Evolutionary conservation across 331 rosid genomes (phyloP).

Genomic region (Rhamnella rubrinervis): DNA sequence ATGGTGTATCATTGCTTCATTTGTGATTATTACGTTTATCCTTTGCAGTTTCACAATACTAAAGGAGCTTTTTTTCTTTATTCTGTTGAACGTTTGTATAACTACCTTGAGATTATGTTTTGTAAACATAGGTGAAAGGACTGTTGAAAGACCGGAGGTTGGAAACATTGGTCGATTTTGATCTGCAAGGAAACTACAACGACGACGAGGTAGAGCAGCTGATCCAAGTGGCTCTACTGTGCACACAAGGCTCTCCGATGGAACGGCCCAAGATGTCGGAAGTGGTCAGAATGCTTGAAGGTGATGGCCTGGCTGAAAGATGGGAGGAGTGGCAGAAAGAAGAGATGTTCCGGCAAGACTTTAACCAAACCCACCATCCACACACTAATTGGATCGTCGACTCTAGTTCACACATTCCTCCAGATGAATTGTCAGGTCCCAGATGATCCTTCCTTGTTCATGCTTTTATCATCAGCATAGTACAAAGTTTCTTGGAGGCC

Average conservation of each 20-base stretch:
- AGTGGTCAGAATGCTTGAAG: conserved; percentile 96
- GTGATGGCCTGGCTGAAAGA: conserved; percentile 88
- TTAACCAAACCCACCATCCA: conserved; percentile 41
- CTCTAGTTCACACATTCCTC: conserved; percentile 65
- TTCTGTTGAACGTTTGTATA: neutral
- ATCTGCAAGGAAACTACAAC: conserved; percentile 55
- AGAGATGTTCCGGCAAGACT: conserved; percentile 59
- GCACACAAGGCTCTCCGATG: conserved; percentile 77
- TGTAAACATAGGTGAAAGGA: conserved; percentile 71
- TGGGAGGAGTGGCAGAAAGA: conserved; percentile 97
- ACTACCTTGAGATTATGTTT: conserved; percentile 17
- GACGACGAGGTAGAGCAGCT: conserved; percentile 70
- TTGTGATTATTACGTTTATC: neutral
- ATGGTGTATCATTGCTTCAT: neutral
- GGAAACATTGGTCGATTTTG: conserved; percentile 81
- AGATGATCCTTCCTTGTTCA: conserved; percentile 45
- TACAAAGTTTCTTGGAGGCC: conserved; percentile 8
- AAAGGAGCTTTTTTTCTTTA: neutral
- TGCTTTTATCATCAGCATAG: neutral
- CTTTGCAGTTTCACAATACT: no score
- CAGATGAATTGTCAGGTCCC: conserved; percentile 92
- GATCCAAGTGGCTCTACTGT: conserved; percentile 88
- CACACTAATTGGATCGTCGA: conserved; percentile 60
- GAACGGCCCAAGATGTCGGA: conserved; percentile 97
- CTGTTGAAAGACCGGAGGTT: conserved; percentile 70